Evolutionary conservation across 257 asterid species (phyloP), one percentile per base, ranked within the genome.

Genomic region (Solanum ahanhuiri): DNA sequence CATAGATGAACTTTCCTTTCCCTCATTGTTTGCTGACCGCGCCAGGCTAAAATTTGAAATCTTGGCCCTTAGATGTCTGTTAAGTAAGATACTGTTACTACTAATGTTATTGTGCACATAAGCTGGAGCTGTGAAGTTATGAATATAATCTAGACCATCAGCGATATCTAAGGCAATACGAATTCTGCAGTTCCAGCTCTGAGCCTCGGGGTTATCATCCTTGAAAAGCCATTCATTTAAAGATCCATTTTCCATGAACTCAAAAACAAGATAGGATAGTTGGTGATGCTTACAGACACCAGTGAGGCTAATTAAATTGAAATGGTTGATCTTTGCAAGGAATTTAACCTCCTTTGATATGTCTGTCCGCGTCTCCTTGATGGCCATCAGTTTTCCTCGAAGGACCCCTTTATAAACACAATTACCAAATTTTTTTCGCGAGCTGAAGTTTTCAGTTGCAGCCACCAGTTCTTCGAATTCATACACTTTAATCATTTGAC

Each of bases 151-250:
- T 22, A 95, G 96, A 6, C 95, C 96, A 76, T 90, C 90, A 5
- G 98, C 96, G n/a, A 95, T 87, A 35, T 95, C 98, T 43, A 94
- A 75, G 41, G 98, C 96, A 60, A 94, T 91, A 28, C 69, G 87
- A 85, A 95, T 87, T n/a, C 95, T 88, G 60, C 43, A 84, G 64
- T 86, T 89, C 98, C 98, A 95, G 70, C 91, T 92, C 31, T 87
- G 91, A 72, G 87, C 73, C 58, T 85, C 85, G 7, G 90, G 83
- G 11, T 71, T 28, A 60, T 73, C 85, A 12, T 89, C 87, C 20
- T 88, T 82, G 23, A 41, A 51, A 28, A 95, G 94, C 96, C 98
- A 95, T 22, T 91, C 88, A 48, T 66, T 89, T 14, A 94, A 85
- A 28, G 95, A 91, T 28, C 98, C 95, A 45, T 92, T 92, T 77